Percentiles rank a stretch among this genome's conserved stretches.
phyloP scores from a whole-genome alignment of 352 stramenopile species.

The Phytophthora meadii region DNA sequence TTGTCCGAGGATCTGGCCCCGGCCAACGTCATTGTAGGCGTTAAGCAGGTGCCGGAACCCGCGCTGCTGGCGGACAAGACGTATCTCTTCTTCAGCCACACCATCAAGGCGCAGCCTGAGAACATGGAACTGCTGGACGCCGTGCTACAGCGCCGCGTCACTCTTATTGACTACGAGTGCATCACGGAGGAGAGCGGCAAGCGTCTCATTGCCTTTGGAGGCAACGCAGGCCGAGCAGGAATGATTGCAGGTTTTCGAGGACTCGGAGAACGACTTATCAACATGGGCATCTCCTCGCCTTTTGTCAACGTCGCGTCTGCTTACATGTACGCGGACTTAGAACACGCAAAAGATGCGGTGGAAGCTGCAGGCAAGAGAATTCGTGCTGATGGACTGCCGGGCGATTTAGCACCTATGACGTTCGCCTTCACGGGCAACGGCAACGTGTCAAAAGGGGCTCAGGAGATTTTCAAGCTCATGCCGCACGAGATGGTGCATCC shows the following conservation, averaged over 20 bases:
- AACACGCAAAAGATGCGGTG: conserved; percentile 89
- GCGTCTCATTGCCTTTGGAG: conserved; percentile 94
- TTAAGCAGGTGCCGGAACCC: conserved; percentile 93
- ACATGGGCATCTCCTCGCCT: conserved; percentile 92
- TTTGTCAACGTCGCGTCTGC: conserved; percentile 94
- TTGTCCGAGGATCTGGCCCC: conserved; percentile 90
- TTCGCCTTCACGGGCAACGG: conserved; percentile 95
- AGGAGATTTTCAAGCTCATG: conserved; percentile 95
- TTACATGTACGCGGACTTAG: conserved; percentile 95
- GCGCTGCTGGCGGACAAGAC: conserved; percentile 92
- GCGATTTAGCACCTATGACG: conserved; percentile 81
- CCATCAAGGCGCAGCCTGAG: conserved; percentile 96
- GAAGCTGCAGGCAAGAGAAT: conserved; percentile 86
- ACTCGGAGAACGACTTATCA: conserved; percentile 93
- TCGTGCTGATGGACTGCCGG: conserved; percentile 75
- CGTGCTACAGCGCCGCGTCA: conserved; percentile 92
- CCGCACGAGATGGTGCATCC: conserved; percentile 94
- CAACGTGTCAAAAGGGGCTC: conserved; percentile 94
- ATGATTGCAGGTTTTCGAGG: conserved; percentile 95
- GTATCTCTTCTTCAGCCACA: conserved; percentile 98
- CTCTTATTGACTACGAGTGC: conserved; percentile 97
- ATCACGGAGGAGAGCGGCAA: conserved; percentile 90
- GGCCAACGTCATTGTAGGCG: conserved; percentile 94
- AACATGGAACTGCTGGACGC: conserved; percentile 96
- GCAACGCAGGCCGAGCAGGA: conserved; percentile 94